Conservation (phyloP, 306 rosid genomes). For the Quercus parvula region DNA sequence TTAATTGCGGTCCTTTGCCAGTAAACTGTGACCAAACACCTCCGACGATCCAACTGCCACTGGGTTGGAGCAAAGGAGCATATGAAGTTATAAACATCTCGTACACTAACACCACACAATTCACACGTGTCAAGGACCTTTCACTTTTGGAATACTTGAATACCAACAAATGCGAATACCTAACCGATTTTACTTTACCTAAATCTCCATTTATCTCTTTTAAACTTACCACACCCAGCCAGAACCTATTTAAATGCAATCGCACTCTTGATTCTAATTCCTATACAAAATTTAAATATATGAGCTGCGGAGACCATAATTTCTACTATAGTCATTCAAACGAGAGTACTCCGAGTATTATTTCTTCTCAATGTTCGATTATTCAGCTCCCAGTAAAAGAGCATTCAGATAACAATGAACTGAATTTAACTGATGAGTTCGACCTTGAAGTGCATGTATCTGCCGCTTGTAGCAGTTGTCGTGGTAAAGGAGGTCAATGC, state of each 20-base stretch:
- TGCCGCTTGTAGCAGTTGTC: slow-evolving; percentile 20
- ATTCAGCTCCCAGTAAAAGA: slow-evolving; percentile 24
- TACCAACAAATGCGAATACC: no score
- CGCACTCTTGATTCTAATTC: neutral
- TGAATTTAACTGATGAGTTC: slow-evolving; percentile 18
- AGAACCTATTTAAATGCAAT: slow-evolving; percentile 25
- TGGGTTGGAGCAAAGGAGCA: neutral
- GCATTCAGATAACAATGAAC: slow-evolving; percentile 1
- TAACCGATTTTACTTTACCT: slow-evolving; percentile 22
- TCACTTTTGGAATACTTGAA: no score
- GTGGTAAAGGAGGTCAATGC: slow-evolving; percentile 11
- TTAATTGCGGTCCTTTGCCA: slow-evolving; percentile 30
- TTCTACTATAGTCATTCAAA: neutral
- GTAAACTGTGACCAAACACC: slow-evolving; percentile 17
- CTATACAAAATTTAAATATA: neutral
- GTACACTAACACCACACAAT: neutral
- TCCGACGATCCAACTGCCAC: neutral
- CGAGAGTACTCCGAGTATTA: neutral
- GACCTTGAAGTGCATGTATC: neutral
- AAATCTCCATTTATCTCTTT: slow-evolving; percentile 1
- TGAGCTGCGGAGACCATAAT: neutral
- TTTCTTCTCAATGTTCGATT: slow-evolving; percentile 9
- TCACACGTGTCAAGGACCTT: no score
- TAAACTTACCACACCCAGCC: accelerated
- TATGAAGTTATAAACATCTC: neutral